These are phyloP conservation scores for Naematelia aurantialba DNA, from an alignment of 768 basidiomycete species.

Conservation along the genomic window DNA sequence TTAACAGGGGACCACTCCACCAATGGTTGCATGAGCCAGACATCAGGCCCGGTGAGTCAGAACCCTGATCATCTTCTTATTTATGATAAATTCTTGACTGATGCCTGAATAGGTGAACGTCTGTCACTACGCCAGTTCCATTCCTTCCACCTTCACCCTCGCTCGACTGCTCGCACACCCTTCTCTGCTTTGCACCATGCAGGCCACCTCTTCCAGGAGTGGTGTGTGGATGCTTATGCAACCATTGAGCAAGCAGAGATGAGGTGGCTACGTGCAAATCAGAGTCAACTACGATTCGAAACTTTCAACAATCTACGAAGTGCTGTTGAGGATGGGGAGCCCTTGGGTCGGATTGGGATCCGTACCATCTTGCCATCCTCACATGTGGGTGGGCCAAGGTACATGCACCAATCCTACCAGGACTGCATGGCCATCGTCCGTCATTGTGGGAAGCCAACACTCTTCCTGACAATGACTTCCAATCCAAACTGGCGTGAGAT, in stretches of 20 bases:
- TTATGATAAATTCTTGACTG: neutral
- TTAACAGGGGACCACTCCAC: constrained; percentile 5
- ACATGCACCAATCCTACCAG: constrained; percentile 27
- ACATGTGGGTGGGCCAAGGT: constrained; percentile 13
- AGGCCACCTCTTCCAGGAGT: constrained; percentile 55
- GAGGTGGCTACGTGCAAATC: constrained; percentile 36
- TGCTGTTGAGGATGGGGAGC: constrained; percentile 8
- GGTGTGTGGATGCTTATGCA: constrained; percentile 56
- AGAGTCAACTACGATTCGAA: constrained; percentile 46
- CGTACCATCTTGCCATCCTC: constrained; percentile 18
- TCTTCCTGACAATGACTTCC: constrained; percentile 24
- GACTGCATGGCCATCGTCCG: constrained; percentile 32
- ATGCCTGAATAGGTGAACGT: neutral
- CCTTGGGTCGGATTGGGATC: constrained; percentile 4
- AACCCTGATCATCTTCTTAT: neutral
- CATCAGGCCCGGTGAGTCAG: neutral
- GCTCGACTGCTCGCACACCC: constrained; percentile 5
- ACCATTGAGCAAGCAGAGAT: constrained; percentile 53
- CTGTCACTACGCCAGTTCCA: constrained; percentile 5
- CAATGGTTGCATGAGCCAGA: neutral
- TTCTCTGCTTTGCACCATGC: constrained; percentile 48
- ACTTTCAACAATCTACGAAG: constrained; percentile 37
- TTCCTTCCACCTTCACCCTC: constrained; percentile 48
- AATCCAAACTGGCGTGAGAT: constrained; percentile 34
- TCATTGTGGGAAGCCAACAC: constrained; percentile 11